These are phyloP conservation scores for Blastobotrys apis DNA, from an alignment of 1,139 yeast genomes.

Conservation along the genomic window DNA sequence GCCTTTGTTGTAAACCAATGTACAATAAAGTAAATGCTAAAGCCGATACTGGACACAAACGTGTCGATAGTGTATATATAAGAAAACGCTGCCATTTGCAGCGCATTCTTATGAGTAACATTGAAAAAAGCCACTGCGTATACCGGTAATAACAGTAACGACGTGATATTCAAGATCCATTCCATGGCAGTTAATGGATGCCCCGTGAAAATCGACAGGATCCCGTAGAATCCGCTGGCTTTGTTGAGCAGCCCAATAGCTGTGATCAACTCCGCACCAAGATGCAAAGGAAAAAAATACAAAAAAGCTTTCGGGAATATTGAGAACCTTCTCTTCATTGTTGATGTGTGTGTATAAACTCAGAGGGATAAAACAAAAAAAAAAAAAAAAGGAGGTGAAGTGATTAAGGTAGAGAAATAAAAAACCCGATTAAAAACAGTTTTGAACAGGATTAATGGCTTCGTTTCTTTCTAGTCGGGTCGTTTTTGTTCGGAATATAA, in stretches of 20 bases:
- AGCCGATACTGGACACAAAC: slow-evolving; percentile 51
- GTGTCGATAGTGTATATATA: slow-evolving; percentile 66
- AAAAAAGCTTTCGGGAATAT: slow-evolving; percentile 42
- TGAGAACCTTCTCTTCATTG: slow-evolving; percentile 16
- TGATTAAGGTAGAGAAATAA: too few relatives aligned
- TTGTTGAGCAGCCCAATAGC: slow-evolving; percentile 79
- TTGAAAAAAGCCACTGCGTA: slow-evolving; percentile 55
- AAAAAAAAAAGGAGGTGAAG: neutral
- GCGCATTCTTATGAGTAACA: slow-evolving; percentile 39
- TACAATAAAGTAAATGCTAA: slow-evolving; percentile 67
- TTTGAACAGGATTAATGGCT: too few relatives aligned
- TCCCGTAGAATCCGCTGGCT: slow-evolving; percentile 84
- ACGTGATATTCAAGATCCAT: slow-evolving; percentile 72
- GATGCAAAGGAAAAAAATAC: slow-evolving; percentile 66
- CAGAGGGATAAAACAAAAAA: too few relatives aligned
- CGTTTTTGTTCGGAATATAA: too few relatives aligned
- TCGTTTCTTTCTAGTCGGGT: too few relatives aligned
- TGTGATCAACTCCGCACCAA: slow-evolving; percentile 83
- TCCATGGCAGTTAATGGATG: slow-evolving; percentile 81
- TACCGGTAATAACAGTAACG: slow-evolving; percentile 60
- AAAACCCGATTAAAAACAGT: too few relatives aligned
- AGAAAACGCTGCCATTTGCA: slow-evolving; percentile 56
- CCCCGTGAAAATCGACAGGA: slow-evolving; percentile 77
- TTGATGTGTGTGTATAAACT: neutral
- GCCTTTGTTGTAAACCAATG: slow-evolving; percentile 58